Evolutionary conservation across 305 asterid genomes (phyloP).

Genomic region (Fraxinus ornus): DNA sequence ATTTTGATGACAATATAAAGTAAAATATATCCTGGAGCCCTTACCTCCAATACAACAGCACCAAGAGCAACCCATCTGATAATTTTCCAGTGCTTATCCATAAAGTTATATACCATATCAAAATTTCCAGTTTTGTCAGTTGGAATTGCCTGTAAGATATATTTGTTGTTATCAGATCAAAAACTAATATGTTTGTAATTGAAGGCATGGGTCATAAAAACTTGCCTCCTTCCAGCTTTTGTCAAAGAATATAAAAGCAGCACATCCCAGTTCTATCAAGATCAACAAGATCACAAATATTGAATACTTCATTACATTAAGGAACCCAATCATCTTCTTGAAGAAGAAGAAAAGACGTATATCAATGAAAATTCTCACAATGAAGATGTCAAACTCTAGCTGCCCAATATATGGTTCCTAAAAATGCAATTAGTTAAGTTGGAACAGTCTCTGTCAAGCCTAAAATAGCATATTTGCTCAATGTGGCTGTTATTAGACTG

Average conservation of each 20-base stretch:
- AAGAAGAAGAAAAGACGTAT: neutral
- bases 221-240: constrained; percentile 89
- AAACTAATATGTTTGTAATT: constrained; percentile 1
- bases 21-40: neutral
- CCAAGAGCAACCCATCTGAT: constrained; percentile 94
- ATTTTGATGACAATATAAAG: neutral
- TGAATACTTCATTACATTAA: constrained; percentile 71
- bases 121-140: constrained; percentile 84
- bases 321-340: constrained; percentile 45
- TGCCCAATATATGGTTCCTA: neutral
- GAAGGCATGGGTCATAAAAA: constrained; percentile 19
- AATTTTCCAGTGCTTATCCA: constrained; percentile 73
- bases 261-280: constrained; percentile 75
- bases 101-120: constrained; percentile 58
- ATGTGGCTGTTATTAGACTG: constrained; percentile 1
- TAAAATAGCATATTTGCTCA: neutral
- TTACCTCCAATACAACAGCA: constrained; percentile 69
- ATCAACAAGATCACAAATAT: constrained; percentile 75
- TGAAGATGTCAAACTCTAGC: neutral
- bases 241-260: constrained; percentile 91
- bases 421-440: neutral
- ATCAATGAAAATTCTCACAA: neutral
- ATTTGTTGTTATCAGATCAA: constrained; percentile 24
- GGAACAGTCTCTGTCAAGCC: neutral
- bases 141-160: constrained; percentile 68